Evolutionary conservation across 768 basidiomycete species (phyloP).

Genomic region (Pulveroboletus sp.): DNA sequence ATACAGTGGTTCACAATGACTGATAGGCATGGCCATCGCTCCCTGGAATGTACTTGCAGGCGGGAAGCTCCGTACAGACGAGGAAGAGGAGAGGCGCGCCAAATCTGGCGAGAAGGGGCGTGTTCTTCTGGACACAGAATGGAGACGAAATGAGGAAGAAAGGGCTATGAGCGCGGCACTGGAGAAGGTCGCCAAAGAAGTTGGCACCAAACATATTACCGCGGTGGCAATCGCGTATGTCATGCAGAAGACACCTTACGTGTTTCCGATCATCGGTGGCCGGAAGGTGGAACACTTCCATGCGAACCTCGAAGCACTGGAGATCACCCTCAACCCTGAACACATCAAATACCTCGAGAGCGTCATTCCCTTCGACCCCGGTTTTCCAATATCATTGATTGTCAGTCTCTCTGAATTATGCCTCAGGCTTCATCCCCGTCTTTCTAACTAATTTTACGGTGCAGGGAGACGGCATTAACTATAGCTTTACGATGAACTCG

Average conservation of each 20-base stretch:
- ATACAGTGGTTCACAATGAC: background rate
- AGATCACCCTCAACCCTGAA: slow-evolving; percentile 34
- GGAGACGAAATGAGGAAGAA: slow-evolving; percentile 36
- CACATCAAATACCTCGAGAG: slow-evolving; percentile 40
- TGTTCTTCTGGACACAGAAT: slow-evolving; percentile 14
- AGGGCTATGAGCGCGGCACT: slow-evolving; percentile 34
- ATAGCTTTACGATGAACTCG: slow-evolving; percentile 12
- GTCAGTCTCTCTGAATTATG: slow-evolving; percentile 32
- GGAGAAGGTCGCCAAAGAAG: slow-evolving; percentile 38
- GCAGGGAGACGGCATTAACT: slow-evolving; percentile 28
- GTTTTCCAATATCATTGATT: slow-evolving; percentile 35
- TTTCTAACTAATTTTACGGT: background rate
- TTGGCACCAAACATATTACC: slow-evolving; percentile 34
- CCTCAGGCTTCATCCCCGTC: background rate
- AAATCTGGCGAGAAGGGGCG: slow-evolving; percentile 40
- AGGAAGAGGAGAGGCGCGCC: slow-evolving; percentile 26
- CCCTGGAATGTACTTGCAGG: slow-evolving; percentile 35
- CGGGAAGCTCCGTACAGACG: slow-evolving; percentile 31
- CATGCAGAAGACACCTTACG: slow-evolving; percentile 43
- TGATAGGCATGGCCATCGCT: slow-evolving; percentile 29
- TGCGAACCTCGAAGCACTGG: slow-evolving; percentile 42
- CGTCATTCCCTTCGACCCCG: slow-evolving; percentile 34
- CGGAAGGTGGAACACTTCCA: slow-evolving; percentile 42
- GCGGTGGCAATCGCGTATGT: slow-evolving; percentile 43
- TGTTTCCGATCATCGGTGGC: slow-evolving; percentile 42